A percentile compares a stretch with the other conserved stretches of the same genome.
These are phyloP conservation scores for Anastatica hierochuntica DNA, from an alignment of 345 rosid species.

Conservation along the genomic window DNA sequence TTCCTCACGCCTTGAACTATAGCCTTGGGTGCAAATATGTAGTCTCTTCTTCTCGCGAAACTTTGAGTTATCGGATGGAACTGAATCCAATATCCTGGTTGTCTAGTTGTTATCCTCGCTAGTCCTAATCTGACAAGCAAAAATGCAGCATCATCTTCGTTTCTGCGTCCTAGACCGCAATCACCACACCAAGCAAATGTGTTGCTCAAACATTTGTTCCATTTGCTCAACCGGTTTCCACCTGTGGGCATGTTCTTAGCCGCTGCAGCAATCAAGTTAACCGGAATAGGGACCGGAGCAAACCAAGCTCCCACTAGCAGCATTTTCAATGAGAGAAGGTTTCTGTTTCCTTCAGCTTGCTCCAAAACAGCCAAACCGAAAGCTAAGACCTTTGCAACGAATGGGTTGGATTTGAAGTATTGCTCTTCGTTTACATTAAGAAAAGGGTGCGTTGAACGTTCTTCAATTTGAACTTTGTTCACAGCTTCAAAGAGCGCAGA, in stretches of 20 bases:
- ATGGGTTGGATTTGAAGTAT: slow-evolving; percentile 61
- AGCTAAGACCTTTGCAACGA: slow-evolving; percentile 46
- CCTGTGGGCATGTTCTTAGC: slow-evolving; percentile 55
- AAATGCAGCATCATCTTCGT: slow-evolving; percentile 69
- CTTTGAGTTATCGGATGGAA: slow-evolving; percentile 64
- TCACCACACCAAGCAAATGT: slow-evolving; percentile 52
- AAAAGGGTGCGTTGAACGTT: slow-evolving; percentile 33
- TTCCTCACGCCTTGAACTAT: slow-evolving; percentile 53
- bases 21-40: slow-evolving; percentile 53
- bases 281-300: slow-evolving; percentile 64
- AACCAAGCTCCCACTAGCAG: slow-evolving; percentile 85
- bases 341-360: slow-evolving; percentile 52
- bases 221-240: slow-evolving; percentile 44
- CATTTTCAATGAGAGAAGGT: slow-evolving; percentile 61
- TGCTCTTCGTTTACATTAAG: slow-evolving; percentile 44
- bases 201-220: slow-evolving; percentile 49
- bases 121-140: slow-evolving; percentile 69
- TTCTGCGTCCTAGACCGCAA: slow-evolving; percentile 57
- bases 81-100: slow-evolving; percentile 68
- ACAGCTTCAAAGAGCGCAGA: slow-evolving; percentile 69
- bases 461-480: slow-evolving; percentile 50
- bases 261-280: slow-evolving; percentile 47
- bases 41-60: slow-evolving; percentile 50
- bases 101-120: slow-evolving; percentile 46
- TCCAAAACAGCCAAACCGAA: slow-evolving; percentile 56